Conservation (phyloP, 2,329 filamentous ascomycete genomes). For the Colletotrichum caudatum region DNA sequence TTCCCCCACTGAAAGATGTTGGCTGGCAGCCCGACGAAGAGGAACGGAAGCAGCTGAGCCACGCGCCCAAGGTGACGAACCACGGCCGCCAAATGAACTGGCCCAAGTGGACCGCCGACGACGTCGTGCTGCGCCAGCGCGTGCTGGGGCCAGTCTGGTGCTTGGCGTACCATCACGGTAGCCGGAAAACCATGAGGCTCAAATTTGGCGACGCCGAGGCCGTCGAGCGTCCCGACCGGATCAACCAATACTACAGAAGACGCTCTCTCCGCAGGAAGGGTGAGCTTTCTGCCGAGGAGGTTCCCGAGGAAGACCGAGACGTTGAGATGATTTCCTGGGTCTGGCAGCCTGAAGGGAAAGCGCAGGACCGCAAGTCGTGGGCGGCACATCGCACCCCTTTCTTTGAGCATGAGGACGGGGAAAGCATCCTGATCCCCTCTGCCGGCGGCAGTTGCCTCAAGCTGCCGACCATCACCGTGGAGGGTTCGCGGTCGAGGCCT, state of each 20-base stretch:
- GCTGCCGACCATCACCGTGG: constrained; percentile 36
- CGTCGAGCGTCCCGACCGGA: constrained; percentile 26
- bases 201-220: constrained; percentile 54
- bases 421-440: constrained; percentile 26
- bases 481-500: constrained; percentile 27
- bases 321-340: constrained; percentile 18
- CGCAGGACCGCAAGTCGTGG: background rate
- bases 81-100: constrained; percentile 74
- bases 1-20: constrained; percentile 67
- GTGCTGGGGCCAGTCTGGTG: constrained; percentile 78
- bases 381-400: background rate
- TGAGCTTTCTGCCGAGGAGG: background rate
- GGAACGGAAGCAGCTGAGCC: constrained; percentile 46
- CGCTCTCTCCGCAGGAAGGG: background rate
- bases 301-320: background rate
- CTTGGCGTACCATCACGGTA: constrained; percentile 45
- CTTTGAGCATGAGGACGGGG: constrained; percentile 18
- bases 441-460: constrained; percentile 4
- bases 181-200: constrained; percentile 50
- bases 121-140: constrained; percentile 66
- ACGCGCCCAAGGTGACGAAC: constrained; percentile 81
- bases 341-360: background rate
- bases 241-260: background rate
- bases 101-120: constrained; percentile 61
- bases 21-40: constrained; percentile 46